Evolutionary conservation across 83 land plant genomes (phyloP).

Genomic region (Diphasiastrum complanatum): DNA sequence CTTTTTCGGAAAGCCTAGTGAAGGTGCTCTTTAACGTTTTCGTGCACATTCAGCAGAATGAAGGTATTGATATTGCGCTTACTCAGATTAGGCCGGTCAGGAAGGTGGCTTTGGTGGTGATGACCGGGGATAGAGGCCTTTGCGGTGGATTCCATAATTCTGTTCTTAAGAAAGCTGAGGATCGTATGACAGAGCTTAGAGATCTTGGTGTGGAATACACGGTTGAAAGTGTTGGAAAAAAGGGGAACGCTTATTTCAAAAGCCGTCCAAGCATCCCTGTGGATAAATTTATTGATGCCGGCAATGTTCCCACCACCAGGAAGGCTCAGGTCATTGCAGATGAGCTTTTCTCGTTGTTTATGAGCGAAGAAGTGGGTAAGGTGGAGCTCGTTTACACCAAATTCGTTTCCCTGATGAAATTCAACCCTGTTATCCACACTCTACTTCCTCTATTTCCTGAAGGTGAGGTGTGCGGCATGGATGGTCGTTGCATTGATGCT

Average conservation of each 20-base stretch:
- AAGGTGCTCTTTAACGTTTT: slow-evolving; percentile 58
- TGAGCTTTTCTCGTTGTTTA: slow-evolving; percentile 55
- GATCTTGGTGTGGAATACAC: slow-evolving; percentile 35
- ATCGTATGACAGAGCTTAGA: slow-evolving; percentile 33
- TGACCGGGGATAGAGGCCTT: slow-evolving; percentile 66
- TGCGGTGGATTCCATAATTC: slow-evolving; percentile 68
- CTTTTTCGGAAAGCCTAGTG: slow-evolving; percentile 59
- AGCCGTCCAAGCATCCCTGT: slow-evolving; percentile 52
- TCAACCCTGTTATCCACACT: slow-evolving; percentile 60
- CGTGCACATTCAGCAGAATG: slow-evolving; percentile 48
- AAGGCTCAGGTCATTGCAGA: slow-evolving; percentile 73
- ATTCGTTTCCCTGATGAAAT: slow-evolving; percentile 56
- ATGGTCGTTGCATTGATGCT: slow-evolving; percentile 56
- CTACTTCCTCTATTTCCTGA: slow-evolving; percentile 57
- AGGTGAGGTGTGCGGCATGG: slow-evolving; percentile 62
- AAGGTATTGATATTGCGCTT: slow-evolving; percentile 59
- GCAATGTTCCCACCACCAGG: slow-evolving; percentile 46
- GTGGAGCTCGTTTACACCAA: slow-evolving; percentile 66
- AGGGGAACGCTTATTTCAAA: slow-evolving; percentile 49
- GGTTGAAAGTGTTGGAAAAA: slow-evolving; percentile 49
- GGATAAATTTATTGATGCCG: slow-evolving; percentile 35
- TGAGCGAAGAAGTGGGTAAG: slow-evolving; percentile 82
- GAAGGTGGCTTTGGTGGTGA: slow-evolving; percentile 61
- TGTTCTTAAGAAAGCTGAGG: slow-evolving; percentile 53
- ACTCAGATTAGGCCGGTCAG: slow-evolving; percentile 56